Evolutionary conservation across 345 rosid species (phyloP).

Genomic region (Syzygium aqueum): DNA sequence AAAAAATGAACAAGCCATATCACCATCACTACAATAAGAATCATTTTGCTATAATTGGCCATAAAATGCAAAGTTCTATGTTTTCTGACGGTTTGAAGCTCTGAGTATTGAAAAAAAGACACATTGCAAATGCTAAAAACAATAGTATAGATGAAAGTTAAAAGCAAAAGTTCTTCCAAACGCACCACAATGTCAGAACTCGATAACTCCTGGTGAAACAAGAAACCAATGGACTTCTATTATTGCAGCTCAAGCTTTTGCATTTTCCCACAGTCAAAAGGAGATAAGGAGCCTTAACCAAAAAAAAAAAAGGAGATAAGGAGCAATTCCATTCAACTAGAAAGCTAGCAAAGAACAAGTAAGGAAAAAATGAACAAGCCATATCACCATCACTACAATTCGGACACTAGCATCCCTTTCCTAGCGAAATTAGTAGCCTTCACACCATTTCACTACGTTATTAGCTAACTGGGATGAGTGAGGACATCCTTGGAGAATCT

Average conservation of each 20-base stretch:
- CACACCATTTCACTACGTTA: background rate
- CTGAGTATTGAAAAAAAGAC: background rate
- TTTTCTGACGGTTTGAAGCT: background rate
- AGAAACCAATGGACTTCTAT: background rate
- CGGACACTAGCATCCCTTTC: background rate
- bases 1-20: background rate
- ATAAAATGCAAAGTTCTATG: background rate
- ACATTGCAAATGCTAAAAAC: background rate
- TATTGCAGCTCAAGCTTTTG: background rate
- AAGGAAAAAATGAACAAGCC: background rate
- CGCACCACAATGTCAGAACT: background rate
- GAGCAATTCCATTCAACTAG: background rate
- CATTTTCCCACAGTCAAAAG: background rate
- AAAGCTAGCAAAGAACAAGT: background rate
- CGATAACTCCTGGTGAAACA: background rate
- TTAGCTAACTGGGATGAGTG: background rate
- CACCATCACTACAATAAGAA: background rate
- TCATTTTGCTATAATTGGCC: background rate
- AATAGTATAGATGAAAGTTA: background rate
- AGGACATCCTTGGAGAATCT: background rate
- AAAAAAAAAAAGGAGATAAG: no score
- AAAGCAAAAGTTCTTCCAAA: background rate
- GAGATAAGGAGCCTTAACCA: no score
- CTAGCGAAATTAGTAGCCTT: background rate
- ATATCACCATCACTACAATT: background rate